Evolutionary conservation across 2,329 filamentous ascomycete genomes (phyloP).

Genomic region (Colletotrichum ledebouriae): DNA sequence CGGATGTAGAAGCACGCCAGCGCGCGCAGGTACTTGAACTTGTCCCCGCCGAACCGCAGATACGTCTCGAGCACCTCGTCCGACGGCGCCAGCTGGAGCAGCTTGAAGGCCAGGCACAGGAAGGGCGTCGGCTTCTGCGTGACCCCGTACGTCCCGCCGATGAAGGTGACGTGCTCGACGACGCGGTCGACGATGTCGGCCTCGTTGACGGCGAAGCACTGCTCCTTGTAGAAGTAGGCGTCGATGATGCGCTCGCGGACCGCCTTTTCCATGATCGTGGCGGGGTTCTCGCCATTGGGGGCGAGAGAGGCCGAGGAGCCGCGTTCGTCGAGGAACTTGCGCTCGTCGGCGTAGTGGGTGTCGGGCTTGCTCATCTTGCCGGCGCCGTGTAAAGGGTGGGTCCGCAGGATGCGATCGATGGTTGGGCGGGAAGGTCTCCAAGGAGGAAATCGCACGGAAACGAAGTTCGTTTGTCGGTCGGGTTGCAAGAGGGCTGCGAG

Average conservation of each 20-base stretch:
- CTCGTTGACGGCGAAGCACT: constrained; percentile 95
- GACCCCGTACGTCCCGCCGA: constrained; percentile 89
- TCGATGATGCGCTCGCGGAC: constrained; percentile 96
- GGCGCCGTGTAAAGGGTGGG: constrained; percentile 21
- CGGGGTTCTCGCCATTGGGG: constrained; percentile 90
- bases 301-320: constrained; percentile 82
- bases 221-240: constrained; percentile 98
- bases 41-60: constrained; percentile 78
- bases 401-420: constrained; percentile 33
- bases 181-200: constrained; percentile 88
- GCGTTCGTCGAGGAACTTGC: constrained; percentile 88
- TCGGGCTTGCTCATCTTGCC: constrained; percentile 56
- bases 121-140: constrained; percentile 92
- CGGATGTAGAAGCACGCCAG: constrained; percentile 95
- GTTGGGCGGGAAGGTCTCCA: too few relatives aligned
- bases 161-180: constrained; percentile 81
- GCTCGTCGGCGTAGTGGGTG: constrained; percentile 83
- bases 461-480: too few relatives aligned
- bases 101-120: constrained; percentile 93
- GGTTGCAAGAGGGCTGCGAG: too few relatives aligned
- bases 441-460: too few relatives aligned
- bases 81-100: constrained; percentile 87
- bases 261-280: constrained; percentile 95
- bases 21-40: constrained; percentile 89
- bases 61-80: constrained; percentile 86